These are phyloP conservation scores for Saccharomyces hybrid DNA, from an alignment of 1,139 yeast genomes.

Conservation along the genomic window DNA sequence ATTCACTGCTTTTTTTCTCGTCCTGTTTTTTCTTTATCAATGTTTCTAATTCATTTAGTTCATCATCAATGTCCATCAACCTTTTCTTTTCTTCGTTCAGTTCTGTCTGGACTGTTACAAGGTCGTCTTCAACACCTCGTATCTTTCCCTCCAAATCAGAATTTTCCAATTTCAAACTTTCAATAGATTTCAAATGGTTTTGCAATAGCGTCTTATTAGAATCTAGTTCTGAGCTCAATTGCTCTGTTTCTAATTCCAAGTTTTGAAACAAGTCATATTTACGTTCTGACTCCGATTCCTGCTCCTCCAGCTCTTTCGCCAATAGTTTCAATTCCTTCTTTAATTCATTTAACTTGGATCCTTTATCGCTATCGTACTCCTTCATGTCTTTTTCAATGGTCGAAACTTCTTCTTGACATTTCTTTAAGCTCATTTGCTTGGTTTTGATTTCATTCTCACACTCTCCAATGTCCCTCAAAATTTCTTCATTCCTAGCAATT, in stretches of 20 bases:
- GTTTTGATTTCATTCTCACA: slow-evolving; percentile 30
- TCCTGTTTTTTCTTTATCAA: slow-evolving; percentile 48
- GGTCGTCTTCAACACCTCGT: slow-evolving; percentile 4
- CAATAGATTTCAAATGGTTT: slow-evolving; percentile 33
- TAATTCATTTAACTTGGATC: slow-evolving; percentile 66
- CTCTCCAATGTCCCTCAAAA: slow-evolving; percentile 42
- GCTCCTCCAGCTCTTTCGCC: slow-evolving; percentile 33
- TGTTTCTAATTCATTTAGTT: slow-evolving; percentile 54
- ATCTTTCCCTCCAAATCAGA: slow-evolving; percentile 30
- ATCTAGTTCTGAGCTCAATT: slow-evolving; percentile 49
- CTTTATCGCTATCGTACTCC: slow-evolving; percentile 76
- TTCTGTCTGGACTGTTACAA: slow-evolving; percentile 20
- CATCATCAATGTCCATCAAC: slow-evolving; percentile 68
- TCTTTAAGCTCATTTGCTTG: slow-evolving; percentile 18
- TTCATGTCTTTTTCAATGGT: slow-evolving; percentile 66
- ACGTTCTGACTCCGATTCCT: slow-evolving; percentile 33
- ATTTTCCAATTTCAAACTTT: slow-evolving; percentile 37
- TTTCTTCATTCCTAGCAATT: slow-evolving; percentile 43
- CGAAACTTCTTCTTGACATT: slow-evolving; percentile 36
- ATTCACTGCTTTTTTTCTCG: slow-evolving; percentile 41
- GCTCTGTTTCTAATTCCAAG: slow-evolving; percentile 66
- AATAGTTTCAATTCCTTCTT: slow-evolving; percentile 45
- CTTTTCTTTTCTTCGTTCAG: slow-evolving; percentile 49
- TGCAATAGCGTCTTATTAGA: slow-evolving; percentile 39
- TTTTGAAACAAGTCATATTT: slow-evolving; percentile 53